Conservation (phyloP, 2,329 filamentous ascomycete species). For the Madurella mycetomatis region DNA sequence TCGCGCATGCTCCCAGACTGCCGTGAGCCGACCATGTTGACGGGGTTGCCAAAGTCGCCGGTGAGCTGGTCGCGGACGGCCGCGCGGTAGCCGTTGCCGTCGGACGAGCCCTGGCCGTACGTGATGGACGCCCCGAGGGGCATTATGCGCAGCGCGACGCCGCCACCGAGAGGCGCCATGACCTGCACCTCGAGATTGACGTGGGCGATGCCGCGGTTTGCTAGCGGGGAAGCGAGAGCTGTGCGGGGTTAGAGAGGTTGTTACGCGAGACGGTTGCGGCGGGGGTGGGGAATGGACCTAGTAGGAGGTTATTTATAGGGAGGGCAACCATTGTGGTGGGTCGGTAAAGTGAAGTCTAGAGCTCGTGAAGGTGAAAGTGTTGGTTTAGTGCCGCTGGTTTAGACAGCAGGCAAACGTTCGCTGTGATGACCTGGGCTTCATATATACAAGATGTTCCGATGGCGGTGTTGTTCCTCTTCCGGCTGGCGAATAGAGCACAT, state of each 20-base stretch:
- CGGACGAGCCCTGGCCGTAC: conserved; percentile 33
- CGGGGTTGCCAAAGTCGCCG: conserved; percentile 30
- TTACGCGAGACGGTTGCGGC: neutral
- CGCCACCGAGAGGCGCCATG: conserved; percentile 16
- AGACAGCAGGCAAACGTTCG: no score
- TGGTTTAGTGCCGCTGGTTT: no score
- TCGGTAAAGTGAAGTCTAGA: neutral
- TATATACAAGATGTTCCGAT: no score
- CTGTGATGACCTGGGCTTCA: no score
- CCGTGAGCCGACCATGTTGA: conserved; percentile 40
- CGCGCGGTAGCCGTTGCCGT: conserved; percentile 39
- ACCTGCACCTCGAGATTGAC: conserved; percentile 14
- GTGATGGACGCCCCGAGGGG: conserved; percentile 43
- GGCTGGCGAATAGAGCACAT: no score
- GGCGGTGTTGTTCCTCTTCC: no score
- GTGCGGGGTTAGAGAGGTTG: neutral
- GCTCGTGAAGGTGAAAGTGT: neutral
- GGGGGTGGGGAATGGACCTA: conserved; percentile 6
- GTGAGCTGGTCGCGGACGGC: conserved; percentile 30
- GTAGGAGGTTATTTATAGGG: conserved; percentile 7
- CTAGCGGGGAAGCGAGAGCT: conserved; percentile 23
- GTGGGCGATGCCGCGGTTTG: conserved; percentile 21
- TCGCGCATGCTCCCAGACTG: conserved; percentile 37
- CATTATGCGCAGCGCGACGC: conserved; percentile 39
- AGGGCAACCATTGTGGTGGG: conserved; percentile 6